These are phyloP conservation scores for Gossypium davidsonii DNA, from an alignment of 441 rosid genomes.

Conservation along the genomic window DNA sequence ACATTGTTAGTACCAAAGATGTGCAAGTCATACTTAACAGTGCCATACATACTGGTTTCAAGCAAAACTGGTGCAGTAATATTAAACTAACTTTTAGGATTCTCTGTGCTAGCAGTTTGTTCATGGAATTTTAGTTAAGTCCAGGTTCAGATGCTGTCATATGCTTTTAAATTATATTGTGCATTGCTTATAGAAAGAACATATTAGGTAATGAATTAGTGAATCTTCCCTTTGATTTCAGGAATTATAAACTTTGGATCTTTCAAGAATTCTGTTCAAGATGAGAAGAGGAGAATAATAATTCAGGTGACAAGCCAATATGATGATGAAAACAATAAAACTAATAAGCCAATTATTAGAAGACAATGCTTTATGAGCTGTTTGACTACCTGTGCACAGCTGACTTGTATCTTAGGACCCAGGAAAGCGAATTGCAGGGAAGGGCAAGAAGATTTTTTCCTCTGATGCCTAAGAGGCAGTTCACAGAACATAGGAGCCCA, in stretches of 20 bases:
- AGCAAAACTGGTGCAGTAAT: background rate
- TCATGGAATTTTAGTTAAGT: background rate
- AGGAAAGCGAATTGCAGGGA: conserved; percentile 36
- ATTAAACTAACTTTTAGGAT: background rate
- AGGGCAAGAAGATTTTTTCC: conserved; percentile 31
- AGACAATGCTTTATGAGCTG: background rate
- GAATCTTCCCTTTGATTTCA: background rate
- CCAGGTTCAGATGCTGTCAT: background rate
- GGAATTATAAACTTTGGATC: background rate
- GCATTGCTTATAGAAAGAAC: background rate
- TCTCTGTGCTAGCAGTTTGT: background rate
- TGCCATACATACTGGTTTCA: background rate
- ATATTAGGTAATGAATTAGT: background rate
- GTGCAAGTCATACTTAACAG: background rate
- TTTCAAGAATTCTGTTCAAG: background rate
- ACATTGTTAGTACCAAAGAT: background rate
- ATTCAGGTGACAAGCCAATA: background rate
- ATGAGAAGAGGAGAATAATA: background rate
- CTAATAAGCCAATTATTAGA: background rate
- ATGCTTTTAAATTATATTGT: background rate
- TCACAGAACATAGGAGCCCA: conserved; percentile 48
- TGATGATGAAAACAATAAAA: background rate
- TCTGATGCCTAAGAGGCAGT: conserved; percentile 43
- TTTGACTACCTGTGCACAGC: conserved; percentile 29
- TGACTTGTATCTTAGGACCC: conserved; percentile 37